Base-by-base conservation (phyloP, 148 eudicot species). In the Suaeda aralocaspica region DNA sequence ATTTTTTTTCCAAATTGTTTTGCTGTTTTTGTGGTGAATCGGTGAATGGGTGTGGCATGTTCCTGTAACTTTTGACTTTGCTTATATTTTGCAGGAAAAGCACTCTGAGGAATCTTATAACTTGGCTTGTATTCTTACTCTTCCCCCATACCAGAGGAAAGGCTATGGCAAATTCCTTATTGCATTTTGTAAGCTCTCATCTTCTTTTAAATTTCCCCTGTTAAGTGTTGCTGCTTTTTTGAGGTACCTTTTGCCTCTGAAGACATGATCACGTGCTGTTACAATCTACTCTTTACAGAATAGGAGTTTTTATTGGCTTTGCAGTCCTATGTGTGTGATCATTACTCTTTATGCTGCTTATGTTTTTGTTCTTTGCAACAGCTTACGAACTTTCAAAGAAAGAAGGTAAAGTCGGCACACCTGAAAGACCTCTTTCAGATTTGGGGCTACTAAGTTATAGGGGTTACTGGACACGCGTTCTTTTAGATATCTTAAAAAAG, bases 321-420 rank as follows among this genome's bases (percentile, higher is more conserved):
- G n/a, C 34, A 7, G 15, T n/a, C 13, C 14, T 66, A 1, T 48
- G 28, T 68, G 41, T 26, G 50, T 24, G 4, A 39, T 49, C 53
- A 30, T 21, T 28, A 21, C 48, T 19, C 22, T 19, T 29, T 53
- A 19, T 8, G 45, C 18, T 45, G 36, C 48, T 55, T 44, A 68
- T 28, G 34, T 64, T 25, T 55, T 13, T 68, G 42, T 22, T 53
- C 7, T 33, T 24, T 76, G 71, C 29, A 77, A 78, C 82, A 90
- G 95, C 98, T n/a, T 93, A 93, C 81, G 98, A 93, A 61, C 98
- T 93, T 60, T 93, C 98, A 7, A 93, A 93, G 88, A 93, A 93
- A 83, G 98, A 93, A 82, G 80, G 86, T 58, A 93, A 93, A 82
- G 98, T 93, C 71, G 98, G 98, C 49, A 93, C 98, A 58, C 98